Percentiles rank a stretch among this genome's conserved stretches.
Evolutionary conservation across 1,284 basidiomycete genomes (phyloP).

Genomic region (Crucibulum parvulum): DNA sequence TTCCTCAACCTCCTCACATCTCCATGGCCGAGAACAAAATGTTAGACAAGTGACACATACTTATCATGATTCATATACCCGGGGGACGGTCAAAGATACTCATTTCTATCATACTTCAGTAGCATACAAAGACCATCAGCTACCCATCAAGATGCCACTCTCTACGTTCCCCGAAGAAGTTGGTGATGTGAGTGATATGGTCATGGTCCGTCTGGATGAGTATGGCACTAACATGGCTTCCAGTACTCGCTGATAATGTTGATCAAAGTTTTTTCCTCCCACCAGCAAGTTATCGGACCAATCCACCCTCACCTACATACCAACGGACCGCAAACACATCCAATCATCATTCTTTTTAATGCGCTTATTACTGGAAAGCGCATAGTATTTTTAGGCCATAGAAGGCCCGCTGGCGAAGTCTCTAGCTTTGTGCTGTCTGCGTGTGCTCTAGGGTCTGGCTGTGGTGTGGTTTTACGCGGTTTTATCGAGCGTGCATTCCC

Average conservation of each 20-base stretch:
- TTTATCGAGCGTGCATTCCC: conserved; percentile 92
- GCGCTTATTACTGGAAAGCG: conserved; percentile 93
- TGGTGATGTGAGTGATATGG: conserved; percentile 74
- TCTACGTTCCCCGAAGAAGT: conserved; percentile 92
- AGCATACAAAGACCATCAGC: conserved; percentile 76
- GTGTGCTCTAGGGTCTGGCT: conserved; percentile 91
- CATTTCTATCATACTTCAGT: conserved; percentile 92
- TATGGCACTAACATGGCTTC: conserved; percentile 7
- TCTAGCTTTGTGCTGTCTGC: conserved; percentile 92
- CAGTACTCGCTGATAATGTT: conserved; percentile 96
- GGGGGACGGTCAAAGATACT: conserved; percentile 81
- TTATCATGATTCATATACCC: conserved; percentile 48
- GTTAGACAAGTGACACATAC: conserved; percentile 42
- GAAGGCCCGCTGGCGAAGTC: conserved; percentile 85
- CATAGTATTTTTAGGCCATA: conserved; percentile 92
- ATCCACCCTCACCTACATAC: conserved; percentile 93
- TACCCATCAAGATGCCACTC: conserved; percentile 89
- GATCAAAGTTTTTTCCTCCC: conserved; percentile 86
- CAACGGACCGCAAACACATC: conserved; percentile 89
- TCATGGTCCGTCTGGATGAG: conserved; percentile 2
- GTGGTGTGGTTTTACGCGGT: conserved; percentile 84
- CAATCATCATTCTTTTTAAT: conserved; percentile 94
- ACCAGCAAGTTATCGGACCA: conserved; percentile 75
- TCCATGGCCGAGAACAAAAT: conserved; percentile 40
- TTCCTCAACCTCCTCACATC: conserved; percentile 63